Percentiles rank a stretch among this genome's conserved stretches.
Conservation (phyloP, 2,329 filamentous ascomycete genomes). For the Stachybotrys chartarum region DNA sequence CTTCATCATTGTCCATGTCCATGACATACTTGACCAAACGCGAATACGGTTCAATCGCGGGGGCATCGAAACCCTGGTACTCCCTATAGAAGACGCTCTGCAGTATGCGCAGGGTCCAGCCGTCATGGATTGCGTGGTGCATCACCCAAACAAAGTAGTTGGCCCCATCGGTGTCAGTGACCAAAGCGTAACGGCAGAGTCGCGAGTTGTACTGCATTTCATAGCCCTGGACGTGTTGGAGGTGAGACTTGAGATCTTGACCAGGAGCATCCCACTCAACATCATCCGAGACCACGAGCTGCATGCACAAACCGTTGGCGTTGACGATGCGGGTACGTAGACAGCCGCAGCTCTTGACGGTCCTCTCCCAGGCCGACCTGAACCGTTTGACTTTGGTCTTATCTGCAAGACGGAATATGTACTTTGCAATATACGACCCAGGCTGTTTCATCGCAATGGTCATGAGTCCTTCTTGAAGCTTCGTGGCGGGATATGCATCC, state of each 20-base stretch:
- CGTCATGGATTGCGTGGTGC: constrained; percentile 21
- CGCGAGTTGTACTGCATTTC: constrained; percentile 3
- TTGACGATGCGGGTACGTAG: constrained; percentile 10
- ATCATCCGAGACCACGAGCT: constrained; percentile 3
- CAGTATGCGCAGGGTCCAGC: constrained; percentile 14
- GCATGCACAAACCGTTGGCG: constrained; percentile 2
- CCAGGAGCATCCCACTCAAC: constrained; percentile 2
- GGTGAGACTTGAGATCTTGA: not conserved
- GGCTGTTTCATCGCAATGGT: constrained; percentile 6
- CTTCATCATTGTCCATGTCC: not conserved
- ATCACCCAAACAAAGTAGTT: constrained; percentile 15
- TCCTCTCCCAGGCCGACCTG: constrained; percentile 7
- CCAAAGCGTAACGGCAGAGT: constrained; percentile 3
- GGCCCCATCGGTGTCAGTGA: not conserved
- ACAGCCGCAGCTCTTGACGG: not conserved
- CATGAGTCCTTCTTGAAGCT: constrained; percentile 9
- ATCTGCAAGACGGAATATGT: not conserved
- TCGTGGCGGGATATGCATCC: constrained; percentile 9
- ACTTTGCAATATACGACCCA: constrained; percentile 4
- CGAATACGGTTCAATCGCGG: not conserved
- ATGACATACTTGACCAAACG: not conserved
- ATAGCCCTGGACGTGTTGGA: not conserved
- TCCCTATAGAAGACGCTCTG: constrained; percentile 3
- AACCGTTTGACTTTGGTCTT: constrained; percentile 1
- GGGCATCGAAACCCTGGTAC: not conserved